Evolutionary conservation across 805 yeast species (phyloP), one percentile per base, ranked within the genome.

Genomic region (Candida corydali): DNA sequence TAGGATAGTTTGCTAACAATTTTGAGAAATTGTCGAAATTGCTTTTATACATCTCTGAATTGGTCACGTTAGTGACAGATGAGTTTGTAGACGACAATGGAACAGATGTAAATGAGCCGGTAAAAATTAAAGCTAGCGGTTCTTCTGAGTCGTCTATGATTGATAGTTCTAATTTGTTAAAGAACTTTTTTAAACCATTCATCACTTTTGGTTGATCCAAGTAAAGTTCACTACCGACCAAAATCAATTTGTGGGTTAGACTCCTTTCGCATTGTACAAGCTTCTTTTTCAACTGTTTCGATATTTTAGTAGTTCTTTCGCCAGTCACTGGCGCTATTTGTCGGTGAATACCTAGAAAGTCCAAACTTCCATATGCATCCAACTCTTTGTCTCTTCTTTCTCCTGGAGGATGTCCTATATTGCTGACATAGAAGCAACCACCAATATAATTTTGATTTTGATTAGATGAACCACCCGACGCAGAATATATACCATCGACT

Each of bases 351-450:
- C 71, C 72, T 52, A 66, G 59, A 46, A 88, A 81, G 56, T 93
- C 98, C 17, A 86, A 49, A 46, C 82, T 74, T 1, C 96, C 98
- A 41, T 79, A 79, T 1, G 82, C 80, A 17, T 83, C 89, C 38
- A 79, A 51, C 1, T 94, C 70, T 0, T 52, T 57, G 7, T 72
- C 79, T 40, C 97, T 69, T 44, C 75, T 68, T 54, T 93, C 99
- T 3, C 87, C 82, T 0, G 93, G 88, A 3, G 98, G 98, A 41
- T 87, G 96, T 3, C 84, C 82, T 34, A 93, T 70, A 4, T 82
- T 73, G 19, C 83, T 72, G 1, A 83, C 94, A 45, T 82, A 78
- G 52, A 93, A 88, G 29, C 64, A 57, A 3, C 73, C 73, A 19
- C 68, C 62, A 22, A 63, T 54, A 20, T 54, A 56, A 36, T 54